Evolutionary conservation across 1,139 yeast species (phyloP), one percentile per base, ranked within the genome.

Genomic region (Debaryomyces nepalensis): DNA sequence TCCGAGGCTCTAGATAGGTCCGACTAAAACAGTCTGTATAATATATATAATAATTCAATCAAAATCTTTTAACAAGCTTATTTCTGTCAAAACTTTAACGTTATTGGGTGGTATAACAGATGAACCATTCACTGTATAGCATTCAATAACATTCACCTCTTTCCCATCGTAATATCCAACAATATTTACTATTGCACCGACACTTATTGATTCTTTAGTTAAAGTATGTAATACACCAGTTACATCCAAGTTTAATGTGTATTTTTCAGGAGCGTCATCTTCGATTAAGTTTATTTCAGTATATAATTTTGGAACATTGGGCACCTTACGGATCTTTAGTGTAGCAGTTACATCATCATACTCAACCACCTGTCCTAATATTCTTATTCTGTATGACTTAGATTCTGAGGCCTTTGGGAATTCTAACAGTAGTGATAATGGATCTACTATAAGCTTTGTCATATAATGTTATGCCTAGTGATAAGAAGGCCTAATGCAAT

Each of bases 371-470:
- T 70, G 75, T 3, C 54, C 70, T 7, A 70, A 40, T 14, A 68
- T 33, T 14, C 75, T 53, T 4, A 70, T 51, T 33, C 64, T 48
- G 9, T 49, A 51, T 1, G 55, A 53, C 5, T 39, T 38, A 2
- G 60, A 45, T 4, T 46, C 48, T 1, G 65, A 49, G 0, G 69
- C 69, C 16, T 48, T 44, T 1, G 69, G 64, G 26, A 55, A 57
- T 38, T 49, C 48, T 5, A 44, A 33, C 14, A 43, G 34, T 14
- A 70, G 44, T 2, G 47, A 34, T 1, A 50, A 49, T 1, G 71
- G 71, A 24, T 65, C 68, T 16, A 68, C 37, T 11, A 64, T 55
- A 21, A 68, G 46, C 24, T 46, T 51, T 5, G 72, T 64, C 72
- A 66, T 66, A 18, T 35, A 22, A 3, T 16, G 21, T 11, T 16